Percentiles rank a stretch among this genome's conserved stretches.
Conservation (phyloP, 768 basidiomycete genomes). For the Heimioporus sp. region DNA sequence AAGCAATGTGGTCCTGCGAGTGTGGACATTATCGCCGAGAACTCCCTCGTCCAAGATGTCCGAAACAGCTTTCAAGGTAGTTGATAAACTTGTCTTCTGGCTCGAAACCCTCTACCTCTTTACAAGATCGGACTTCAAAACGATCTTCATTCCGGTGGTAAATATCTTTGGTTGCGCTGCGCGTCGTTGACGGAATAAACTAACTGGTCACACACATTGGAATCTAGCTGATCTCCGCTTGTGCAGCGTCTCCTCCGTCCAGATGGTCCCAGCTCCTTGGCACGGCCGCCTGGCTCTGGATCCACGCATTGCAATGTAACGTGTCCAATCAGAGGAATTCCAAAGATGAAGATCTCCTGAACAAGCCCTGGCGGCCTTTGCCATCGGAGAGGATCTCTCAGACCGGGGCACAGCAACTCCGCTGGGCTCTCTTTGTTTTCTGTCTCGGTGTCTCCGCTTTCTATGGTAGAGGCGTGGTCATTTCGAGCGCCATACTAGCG, state of each 20-base stretch:
- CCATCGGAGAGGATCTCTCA: constrained; percentile 40
- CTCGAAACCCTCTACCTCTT: constrained; percentile 32
- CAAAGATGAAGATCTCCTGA: constrained; percentile 38
- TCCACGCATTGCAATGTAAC: constrained; percentile 40
- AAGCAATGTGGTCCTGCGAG: too few relatives aligned
- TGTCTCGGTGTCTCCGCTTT: constrained; percentile 31
- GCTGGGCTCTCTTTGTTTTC: constrained; percentile 32
- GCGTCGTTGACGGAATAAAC: too few relatives aligned
- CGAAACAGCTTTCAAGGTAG: not conserved
- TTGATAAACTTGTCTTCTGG: constrained; percentile 9
- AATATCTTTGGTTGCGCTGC: too few relatives aligned
- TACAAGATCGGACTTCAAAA: too few relatives aligned
- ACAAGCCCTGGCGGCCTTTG: constrained; percentile 43
- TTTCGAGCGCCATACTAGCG: constrained; percentile 25
- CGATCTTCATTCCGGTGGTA: constrained; percentile 36
- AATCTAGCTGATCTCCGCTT: too few relatives aligned
- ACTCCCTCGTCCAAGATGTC: not conserved
- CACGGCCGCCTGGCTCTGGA: constrained; percentile 39
- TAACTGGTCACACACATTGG: too few relatives aligned
- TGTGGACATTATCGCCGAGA: not conserved
- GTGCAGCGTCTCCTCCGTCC: constrained; percentile 20
- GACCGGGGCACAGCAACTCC: constrained; percentile 30
- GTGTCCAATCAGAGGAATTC: constrained; percentile 40
- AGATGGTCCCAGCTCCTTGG: constrained; percentile 15
- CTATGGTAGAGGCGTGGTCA: constrained; percentile 28